Evolutionary conservation across 2,329 filamentous ascomycete species (phyloP).

Genomic region (Rosellinia necatrix): DNA sequence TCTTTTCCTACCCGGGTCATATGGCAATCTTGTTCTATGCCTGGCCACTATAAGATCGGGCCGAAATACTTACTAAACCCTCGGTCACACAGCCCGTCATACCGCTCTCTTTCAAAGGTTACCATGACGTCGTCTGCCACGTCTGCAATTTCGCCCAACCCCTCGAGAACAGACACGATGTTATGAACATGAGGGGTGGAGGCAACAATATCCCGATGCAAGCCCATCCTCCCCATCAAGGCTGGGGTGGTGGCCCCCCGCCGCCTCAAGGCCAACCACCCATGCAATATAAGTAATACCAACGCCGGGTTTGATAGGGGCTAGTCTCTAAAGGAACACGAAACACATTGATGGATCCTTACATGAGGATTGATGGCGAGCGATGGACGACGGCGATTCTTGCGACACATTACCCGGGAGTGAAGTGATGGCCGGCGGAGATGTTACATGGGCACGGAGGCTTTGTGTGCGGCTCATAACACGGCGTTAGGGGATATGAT

Average conservation of each 20-base stretch:
- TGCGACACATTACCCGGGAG: not conserved
- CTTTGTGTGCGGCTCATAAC: constrained; percentile 8
- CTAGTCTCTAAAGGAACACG: not conserved
- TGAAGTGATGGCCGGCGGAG: not conserved
- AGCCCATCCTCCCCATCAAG: constrained; percentile 34
- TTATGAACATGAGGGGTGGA: constrained; percentile 55
- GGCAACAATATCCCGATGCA: constrained; percentile 45
- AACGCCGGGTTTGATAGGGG: not conserved
- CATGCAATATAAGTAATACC: constrained; percentile 36
- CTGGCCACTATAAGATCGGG: too few relatives aligned
- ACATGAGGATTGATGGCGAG: not conserved
- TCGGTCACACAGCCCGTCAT: constrained; percentile 61
- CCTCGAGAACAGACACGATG: constrained; percentile 60
- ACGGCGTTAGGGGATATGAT: constrained; percentile 20
- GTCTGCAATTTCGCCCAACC: constrained; percentile 79
- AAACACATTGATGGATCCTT: not conserved
- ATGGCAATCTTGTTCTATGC: too few relatives aligned
- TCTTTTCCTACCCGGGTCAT: too few relatives aligned
- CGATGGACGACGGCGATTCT: not conserved
- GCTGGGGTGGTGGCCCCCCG: constrained; percentile 27
- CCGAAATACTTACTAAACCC: constrained; percentile 23
- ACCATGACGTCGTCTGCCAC: constrained; percentile 72
- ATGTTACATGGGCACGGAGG: not conserved
- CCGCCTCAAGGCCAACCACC: constrained; percentile 31
- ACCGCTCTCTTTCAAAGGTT: constrained; percentile 69